Base-by-base conservation (phyloP, 306 rosid species). In the Castanea crenata region DNA sequence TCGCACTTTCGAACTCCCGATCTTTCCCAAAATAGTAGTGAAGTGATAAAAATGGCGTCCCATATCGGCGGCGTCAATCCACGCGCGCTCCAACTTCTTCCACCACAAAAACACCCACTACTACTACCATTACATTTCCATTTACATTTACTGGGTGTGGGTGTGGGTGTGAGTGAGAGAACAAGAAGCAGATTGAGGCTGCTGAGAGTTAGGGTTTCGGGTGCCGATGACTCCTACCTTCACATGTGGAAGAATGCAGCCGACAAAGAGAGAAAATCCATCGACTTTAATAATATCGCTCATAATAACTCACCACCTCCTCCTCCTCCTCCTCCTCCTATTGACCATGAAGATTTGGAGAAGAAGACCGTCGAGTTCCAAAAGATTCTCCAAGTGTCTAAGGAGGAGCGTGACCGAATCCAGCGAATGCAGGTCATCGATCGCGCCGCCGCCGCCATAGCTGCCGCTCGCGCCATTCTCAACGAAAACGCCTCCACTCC, bases 341-440 rank as follows among this genome's bases (percentile, higher is more conserved):
- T n/a, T n/a, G 69, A 65, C 61, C 29, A 8, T 29, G 84, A 79
- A 79, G 83, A 79, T 9, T 15, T 96, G 87, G 85, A 87, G 83
- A 80, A 77, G 92, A 93, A 91, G 87, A 93, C 85, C 58, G 76
- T 14, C 69, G 91, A 96, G 78, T 96, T 96, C 69, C 81, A 88
- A 80, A 89, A 89, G 89, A 86, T 96, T 88, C 90, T 96, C 23
- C 76, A 83, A 58, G 90, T 93, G 80, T 74, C 99, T 6, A 74
- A 14, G 20, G 96, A 96, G 13, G 97, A 96, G 72, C 90, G 99
- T 73, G 97, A 95, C 46, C 84, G 86, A 71, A 14, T 86, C 75
- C 98, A 95, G 92, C 81, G 95, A 41, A 78, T 92, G 86, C 98
- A 95, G 88, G 92, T 95, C 27, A 80, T 96, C 72, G 97, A 96